These are phyloP conservation scores for Auxenochlorella protothecoides DNA, from an alignment of 139 green algal genomes.

Conservation along the genomic window DNA sequence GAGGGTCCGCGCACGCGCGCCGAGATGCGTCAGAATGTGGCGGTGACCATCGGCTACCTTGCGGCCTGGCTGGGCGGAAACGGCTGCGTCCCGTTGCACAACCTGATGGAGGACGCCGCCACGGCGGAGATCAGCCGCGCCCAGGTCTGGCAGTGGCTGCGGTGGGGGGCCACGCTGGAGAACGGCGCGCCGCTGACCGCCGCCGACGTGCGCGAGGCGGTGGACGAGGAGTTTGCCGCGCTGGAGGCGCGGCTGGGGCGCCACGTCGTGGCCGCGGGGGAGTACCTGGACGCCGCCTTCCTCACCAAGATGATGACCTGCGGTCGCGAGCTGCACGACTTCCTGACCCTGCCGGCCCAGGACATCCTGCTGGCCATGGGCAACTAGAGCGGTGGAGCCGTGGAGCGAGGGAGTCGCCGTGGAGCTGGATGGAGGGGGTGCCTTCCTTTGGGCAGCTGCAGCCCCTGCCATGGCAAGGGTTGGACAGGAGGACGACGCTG, in stretches of 20 bases:
- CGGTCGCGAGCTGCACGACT: constrained; percentile 37
- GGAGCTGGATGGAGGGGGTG: no score
- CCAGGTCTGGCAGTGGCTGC: constrained; percentile 76
- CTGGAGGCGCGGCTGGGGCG: constrained; percentile 33
- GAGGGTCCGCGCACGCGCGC: constrained; percentile 31
- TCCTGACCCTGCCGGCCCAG: constrained; percentile 56
- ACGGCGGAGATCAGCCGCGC: constrained; percentile 79
- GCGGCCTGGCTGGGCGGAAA: constrained; percentile 62
- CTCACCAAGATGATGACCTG: constrained; percentile 46
- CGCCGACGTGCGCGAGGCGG: constrained; percentile 19
- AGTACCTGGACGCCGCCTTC: constrained; percentile 42
- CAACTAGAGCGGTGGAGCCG: neutral
- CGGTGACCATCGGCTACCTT: constrained; percentile 71
- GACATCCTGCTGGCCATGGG: constrained; percentile 5
- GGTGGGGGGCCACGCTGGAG: constrained; percentile 49
- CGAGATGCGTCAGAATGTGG: constrained; percentile 18
- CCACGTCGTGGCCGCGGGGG: constrained; percentile 16
- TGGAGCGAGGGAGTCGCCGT: no score
- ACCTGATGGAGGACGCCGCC: constrained; percentile 89
- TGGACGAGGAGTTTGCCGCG: constrained; percentile 58
- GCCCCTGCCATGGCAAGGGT: no score
- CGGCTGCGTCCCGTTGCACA: constrained; percentile 54
- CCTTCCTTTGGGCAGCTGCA: no score
- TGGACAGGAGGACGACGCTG: no score
- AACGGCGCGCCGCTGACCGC: constrained; percentile 38